A percentile compares a stretch with the other conserved stretches of the same genome.
Conservation (phyloP, 2,329 filamentous ascomycete species). For the Fusarium sp. region DNA sequence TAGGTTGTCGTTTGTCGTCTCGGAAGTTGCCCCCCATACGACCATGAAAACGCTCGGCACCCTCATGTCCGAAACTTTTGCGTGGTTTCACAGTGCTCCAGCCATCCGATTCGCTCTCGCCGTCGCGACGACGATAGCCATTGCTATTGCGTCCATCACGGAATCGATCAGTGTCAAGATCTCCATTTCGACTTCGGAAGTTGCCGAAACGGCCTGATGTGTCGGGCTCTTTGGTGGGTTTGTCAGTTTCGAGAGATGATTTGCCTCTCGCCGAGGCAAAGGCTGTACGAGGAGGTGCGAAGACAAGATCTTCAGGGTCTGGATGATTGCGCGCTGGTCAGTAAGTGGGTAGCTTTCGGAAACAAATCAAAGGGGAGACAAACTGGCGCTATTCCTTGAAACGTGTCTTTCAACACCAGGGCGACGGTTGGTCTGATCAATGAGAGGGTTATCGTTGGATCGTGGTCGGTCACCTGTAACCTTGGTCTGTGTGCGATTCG, state of each 20-base stretch:
- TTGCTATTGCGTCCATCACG: slow-evolving; percentile 64
- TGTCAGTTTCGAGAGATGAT: slow-evolving; percentile 67
- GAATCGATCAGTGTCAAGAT: slow-evolving; percentile 65
- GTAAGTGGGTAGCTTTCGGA: slow-evolving; percentile 10
- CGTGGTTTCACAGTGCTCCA: slow-evolving; percentile 82
- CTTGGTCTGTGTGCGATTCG: slow-evolving; percentile 61
- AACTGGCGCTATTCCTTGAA: slow-evolving; percentile 71
- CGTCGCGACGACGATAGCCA: slow-evolving; percentile 67
- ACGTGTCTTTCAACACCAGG: slow-evolving; percentile 65
- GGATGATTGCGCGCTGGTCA: slow-evolving; percentile 26
- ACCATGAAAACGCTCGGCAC: slow-evolving; percentile 77
- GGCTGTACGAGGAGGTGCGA: slow-evolving; percentile 84
- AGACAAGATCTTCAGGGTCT: slow-evolving; percentile 84
- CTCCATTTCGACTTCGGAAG: slow-evolving; percentile 65
- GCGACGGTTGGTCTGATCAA: slow-evolving; percentile 66
- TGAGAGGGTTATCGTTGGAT: slow-evolving; percentile 59
- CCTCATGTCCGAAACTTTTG: slow-evolving; percentile 79
- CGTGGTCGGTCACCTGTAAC: slow-evolving; percentile 60
- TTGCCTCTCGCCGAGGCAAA: slow-evolving; percentile 81
- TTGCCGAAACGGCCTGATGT: slow-evolving; percentile 70
- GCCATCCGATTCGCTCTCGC: slow-evolving; percentile 74
- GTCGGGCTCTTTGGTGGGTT: slow-evolving; percentile 65
- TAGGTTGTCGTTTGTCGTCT: slow-evolving; percentile 60
- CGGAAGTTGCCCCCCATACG: slow-evolving; percentile 69
- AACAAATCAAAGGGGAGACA: slow-evolving; percentile 47